Evolutionary conservation across 179 eudicot genomes (phyloP).

Genomic region (Spinacia oleracea): DNA sequence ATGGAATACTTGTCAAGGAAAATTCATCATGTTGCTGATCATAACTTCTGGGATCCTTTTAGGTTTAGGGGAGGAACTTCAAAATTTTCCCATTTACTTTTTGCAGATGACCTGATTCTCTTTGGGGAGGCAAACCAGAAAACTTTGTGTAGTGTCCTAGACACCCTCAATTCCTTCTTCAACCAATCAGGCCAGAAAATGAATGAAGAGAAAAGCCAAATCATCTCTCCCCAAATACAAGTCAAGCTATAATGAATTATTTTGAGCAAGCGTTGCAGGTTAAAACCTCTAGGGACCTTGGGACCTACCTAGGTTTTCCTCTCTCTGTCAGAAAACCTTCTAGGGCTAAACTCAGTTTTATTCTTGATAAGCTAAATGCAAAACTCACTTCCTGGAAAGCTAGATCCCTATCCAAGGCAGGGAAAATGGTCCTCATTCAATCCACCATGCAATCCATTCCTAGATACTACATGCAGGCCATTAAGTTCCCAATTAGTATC

Average conservation of each 20-base stretch:
- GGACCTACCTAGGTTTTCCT: background rate
- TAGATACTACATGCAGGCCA: too few species aligned
- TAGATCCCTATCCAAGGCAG: too few species aligned
- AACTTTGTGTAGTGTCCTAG: accelerated
- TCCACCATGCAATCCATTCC: too few species aligned
- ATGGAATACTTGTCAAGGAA: background rate
- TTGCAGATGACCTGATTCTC: background rate
- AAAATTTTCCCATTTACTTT: background rate
- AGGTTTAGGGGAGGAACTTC: background rate
- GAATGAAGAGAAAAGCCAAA: background rate
- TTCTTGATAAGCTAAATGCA: too few species aligned
- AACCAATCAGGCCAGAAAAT: background rate
- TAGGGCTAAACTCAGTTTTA: background rate
- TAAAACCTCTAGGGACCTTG: background rate
- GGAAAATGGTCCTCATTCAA: too few species aligned
- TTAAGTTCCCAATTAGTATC: too few species aligned
- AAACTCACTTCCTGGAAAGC: too few species aligned
- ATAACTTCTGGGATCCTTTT: background rate
- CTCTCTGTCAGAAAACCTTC: background rate
- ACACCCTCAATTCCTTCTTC: background rate
- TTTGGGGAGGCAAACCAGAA: background rate
- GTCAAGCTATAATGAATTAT: too few species aligned
- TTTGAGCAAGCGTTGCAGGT: background rate
- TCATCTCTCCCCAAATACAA: background rate
- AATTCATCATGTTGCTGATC: background rate